phyloP scores from a whole-genome alignment of 2,329 filamentous ascomycete genomes.

The Delphinella strobiligena region DNA sequence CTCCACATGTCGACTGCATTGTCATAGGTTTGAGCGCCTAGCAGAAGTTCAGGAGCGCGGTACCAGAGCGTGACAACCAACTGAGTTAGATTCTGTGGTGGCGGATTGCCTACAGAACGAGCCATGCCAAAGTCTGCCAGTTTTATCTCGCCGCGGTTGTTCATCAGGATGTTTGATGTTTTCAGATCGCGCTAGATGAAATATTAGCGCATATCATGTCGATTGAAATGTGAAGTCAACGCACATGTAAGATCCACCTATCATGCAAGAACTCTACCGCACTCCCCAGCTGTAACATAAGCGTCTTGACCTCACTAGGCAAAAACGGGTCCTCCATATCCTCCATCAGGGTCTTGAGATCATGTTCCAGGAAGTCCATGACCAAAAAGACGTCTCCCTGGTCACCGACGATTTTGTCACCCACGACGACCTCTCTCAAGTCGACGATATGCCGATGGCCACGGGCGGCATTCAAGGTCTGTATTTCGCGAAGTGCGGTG shows the following conservation, averaged over 20 bases:
- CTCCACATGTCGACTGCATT: slow-evolving; percentile 87
- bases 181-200: slow-evolving; percentile 65
- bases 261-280: slow-evolving; percentile 78
- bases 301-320: slow-evolving; percentile 81
- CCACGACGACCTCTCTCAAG: slow-evolving; percentile 63
- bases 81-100: slow-evolving; percentile 64
- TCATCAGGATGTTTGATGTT: slow-evolving; percentile 86
- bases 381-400: slow-evolving; percentile 53
- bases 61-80: slow-evolving; percentile 98
- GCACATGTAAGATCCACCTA: slow-evolving; percentile 65
- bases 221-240: slow-evolving; percentile 1
- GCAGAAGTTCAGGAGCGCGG: slow-evolving; percentile 76
- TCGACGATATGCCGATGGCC: slow-evolving; percentile 68
- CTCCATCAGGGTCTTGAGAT: slow-evolving; percentile 83
- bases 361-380: slow-evolving; percentile 95
- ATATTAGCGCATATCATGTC: neutral
- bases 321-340: slow-evolving; percentile 92
- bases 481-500: slow-evolving; percentile 86
- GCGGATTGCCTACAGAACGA: slow-evolving; percentile 70
- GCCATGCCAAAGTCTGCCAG: slow-evolving; percentile 98
- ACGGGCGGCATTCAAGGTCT: slow-evolving; percentile 68
- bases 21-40: slow-evolving; percentile 67
- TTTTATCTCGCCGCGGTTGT: slow-evolving; percentile 88
- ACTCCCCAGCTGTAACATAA: slow-evolving; percentile 69
- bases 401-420: slow-evolving; percentile 8